Evolutionary conservation across 805 yeast genomes (phyloP).

Genomic region (Candida namnaoensis): DNA sequence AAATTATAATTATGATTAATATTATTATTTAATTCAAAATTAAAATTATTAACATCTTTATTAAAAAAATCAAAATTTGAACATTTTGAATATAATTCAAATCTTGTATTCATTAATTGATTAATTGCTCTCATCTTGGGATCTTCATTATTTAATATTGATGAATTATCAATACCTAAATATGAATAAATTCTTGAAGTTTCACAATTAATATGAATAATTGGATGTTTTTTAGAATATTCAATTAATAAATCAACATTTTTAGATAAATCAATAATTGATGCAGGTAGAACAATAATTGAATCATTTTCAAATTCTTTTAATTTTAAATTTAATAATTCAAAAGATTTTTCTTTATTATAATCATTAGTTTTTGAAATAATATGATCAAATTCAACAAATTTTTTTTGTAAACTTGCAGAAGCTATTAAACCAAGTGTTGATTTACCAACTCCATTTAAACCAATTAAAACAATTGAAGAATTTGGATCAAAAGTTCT

Average conservation of each 20-base stretch:
- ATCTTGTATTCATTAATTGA: background rate
- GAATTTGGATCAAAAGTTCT: background rate
- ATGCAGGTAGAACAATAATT: background rate
- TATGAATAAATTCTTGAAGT: no score
- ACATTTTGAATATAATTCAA: background rate
- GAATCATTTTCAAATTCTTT: background rate
- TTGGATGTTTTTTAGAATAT: background rate
- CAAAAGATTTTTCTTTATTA: no score
- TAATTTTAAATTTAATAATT: background rate
- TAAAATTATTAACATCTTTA: background rate
- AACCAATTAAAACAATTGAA: background rate
- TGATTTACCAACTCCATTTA: background rate
- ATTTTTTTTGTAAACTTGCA: background rate
- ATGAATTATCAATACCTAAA: no score
- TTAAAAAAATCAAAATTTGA: background rate
- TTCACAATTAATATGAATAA: background rate
- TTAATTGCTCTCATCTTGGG: no score
- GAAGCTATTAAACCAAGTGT: background rate
- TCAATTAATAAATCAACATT: background rate
- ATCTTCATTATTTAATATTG: no score
- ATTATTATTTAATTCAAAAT: no score
- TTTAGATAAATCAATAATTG: background rate
- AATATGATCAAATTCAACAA: background rate
- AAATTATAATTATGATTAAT: no score
- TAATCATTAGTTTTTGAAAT: no score